Evolutionary conservation across 2,329 filamentous ascomycete species (phyloP), one percentile per base, ranked within the genome.

Genomic region (Diaporthe eres): DNA sequence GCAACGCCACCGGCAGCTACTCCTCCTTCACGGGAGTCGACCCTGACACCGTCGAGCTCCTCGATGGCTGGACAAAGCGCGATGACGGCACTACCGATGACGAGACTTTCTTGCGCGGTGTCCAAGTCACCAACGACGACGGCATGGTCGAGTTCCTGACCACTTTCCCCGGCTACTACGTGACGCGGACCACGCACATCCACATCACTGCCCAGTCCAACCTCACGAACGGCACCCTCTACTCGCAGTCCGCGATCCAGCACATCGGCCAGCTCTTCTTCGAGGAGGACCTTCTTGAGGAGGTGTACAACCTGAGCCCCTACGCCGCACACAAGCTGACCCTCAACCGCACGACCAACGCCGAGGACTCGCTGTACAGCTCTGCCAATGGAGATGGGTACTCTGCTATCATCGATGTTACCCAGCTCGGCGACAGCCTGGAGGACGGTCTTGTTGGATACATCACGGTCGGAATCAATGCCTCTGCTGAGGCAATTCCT

Each of bases 211-310:
- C 68, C 13, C 68, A 71, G 55, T 17, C 68, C 37, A 39, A 58
- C 25, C 25, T 44, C 53, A 57, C 34, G 3, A 44, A 55, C 8
- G 55, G 55, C 53, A 44, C 51, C 7, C 13, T 15, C 37, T 71
- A 71, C 68, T 58, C 68, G 12, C 25, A 42, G 34, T 57, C 68
- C 22, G 34, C 47, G n/a, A 58, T 71, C 31, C 68, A 71, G 37
- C 90, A 92, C 82, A 86, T 92, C 55, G 90, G 90, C 22, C 90
- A 93, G 81, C 81, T 91, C 63, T 92, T 90, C 85, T 90, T 91
- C 79, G 89, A 92, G 80, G 87, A 91, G 80, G 84, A 86, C 78
- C 86, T 92, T 37, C 86, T 90, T 76, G 79, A 81, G 22, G 78
- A 83, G 25, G 87, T 92, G 74, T 87, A 90, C 77, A 80, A 80